Conservation (phyloP, 352 stramenopile genomes). For the Pelagophyceae sp. region DNA sequence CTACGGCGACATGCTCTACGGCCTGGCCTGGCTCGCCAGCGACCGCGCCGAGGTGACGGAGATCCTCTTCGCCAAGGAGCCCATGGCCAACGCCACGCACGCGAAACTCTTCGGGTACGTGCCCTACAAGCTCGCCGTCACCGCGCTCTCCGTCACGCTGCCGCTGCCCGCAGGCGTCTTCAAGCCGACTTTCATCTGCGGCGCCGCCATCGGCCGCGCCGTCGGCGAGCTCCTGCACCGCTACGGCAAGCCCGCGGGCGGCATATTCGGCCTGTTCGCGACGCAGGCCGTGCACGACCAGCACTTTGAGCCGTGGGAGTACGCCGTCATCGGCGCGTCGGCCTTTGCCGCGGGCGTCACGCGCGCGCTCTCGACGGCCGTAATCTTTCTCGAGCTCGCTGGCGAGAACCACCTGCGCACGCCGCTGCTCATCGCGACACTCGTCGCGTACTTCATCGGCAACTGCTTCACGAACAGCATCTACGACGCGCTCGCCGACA, state of each 20-base stretch:
- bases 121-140: conserved; percentile 57
- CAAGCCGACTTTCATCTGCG: conserved; percentile 75
- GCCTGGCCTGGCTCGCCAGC: conserved; percentile 15
- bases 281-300: conserved; percentile 12
- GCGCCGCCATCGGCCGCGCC: conserved; percentile 67
- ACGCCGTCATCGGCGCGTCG: conserved; percentile 76
- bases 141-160: conserved; percentile 61
- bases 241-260: no score
- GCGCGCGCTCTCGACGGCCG: conserved; percentile 74
- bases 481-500: conserved; percentile 75
- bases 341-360: conserved; percentile 81
- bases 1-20: conserved; percentile 27
- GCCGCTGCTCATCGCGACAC: conserved; percentile 70
- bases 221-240: conserved; percentile 60
- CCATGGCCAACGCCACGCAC: conserved; percentile 32
- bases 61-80: not conserved
- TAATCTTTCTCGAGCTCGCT: conserved; percentile 86
- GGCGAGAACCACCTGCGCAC: conserved; percentile 67
- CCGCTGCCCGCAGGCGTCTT: conserved; percentile 77
- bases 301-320: conserved; percentile 75
- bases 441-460: conserved; percentile 74
- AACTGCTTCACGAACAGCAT: conserved; percentile 77
- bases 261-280: conserved; percentile 8
- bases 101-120: conserved; percentile 46
- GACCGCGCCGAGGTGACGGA: not conserved